Evolutionary conservation across 139 green algal species (phyloP).

Genomic region (Tetraselmis chui): DNA sequence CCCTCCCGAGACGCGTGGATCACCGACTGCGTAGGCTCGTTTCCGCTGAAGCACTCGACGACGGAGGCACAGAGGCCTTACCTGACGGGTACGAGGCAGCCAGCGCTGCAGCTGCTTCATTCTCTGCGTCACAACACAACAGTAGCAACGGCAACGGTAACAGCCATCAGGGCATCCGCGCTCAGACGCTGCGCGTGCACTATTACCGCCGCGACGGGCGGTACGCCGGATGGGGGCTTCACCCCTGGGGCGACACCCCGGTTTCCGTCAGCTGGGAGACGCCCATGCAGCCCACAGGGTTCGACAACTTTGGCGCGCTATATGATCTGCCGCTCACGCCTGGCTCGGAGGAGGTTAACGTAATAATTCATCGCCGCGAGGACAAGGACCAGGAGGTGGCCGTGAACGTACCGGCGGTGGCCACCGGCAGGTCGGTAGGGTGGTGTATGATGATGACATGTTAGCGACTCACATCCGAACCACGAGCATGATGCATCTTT

Average conservation of each 20-base stretch:
- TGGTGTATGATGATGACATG: no score
- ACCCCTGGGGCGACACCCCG: background rate
- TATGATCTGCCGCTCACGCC: background rate
- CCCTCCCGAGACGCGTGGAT: no score
- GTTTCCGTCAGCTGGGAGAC: background rate
- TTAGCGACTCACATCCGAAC: no score
- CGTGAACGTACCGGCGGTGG: background rate
- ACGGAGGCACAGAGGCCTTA: no score
- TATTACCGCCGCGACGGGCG: background rate
- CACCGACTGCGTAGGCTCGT: no score
- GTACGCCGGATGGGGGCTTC: background rate
- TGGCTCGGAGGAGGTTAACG: background rate
- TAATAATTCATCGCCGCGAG: background rate
- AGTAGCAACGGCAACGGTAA: no score
- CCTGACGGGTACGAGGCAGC: no score
- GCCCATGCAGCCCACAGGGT: background rate
- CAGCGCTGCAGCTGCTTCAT: no score
- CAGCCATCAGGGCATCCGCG: background rate
- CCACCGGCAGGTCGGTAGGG: background rate
- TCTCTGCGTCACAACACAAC: no score
- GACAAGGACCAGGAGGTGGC: background rate
- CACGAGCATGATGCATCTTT: no score
- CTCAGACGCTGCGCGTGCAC: background rate
- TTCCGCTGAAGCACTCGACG: no score
- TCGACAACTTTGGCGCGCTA: background rate